Evolutionary conservation across 257 asterid species (phyloP).

Genomic region (Solanum rostratum): DNA sequence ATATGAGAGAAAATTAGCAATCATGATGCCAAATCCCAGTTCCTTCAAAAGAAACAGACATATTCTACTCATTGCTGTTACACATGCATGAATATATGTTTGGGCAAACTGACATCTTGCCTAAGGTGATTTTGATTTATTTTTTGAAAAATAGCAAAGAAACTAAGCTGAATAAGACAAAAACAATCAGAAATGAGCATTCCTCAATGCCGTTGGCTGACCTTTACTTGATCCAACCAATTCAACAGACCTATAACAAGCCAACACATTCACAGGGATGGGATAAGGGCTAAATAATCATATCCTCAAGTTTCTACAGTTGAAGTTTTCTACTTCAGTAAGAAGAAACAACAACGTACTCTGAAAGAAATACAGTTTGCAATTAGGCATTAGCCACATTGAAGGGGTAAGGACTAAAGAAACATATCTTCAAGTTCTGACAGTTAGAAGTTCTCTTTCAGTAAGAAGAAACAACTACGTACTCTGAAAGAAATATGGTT

Average conservation of each 20-base stretch:
- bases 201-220: neutral
- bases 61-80: neutral
- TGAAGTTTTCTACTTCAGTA: neutral
- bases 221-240: neutral
- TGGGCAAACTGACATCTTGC: neutral
- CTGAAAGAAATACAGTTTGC: conserved; percentile 84
- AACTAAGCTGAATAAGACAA: neutral
- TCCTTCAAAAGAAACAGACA: neutral
- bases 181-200: neutral
- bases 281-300: no score
- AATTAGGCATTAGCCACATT: conserved; percentile 14
- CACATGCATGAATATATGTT: neutral
- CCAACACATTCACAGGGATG: no score
- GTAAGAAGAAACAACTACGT: conserved; percentile 14
- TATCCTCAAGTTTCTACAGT: neutral
- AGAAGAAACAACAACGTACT: conserved; percentile 34
- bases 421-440: neutral
- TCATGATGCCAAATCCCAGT: neutral
- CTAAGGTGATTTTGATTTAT: neutral
- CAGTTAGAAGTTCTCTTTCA: neutral
- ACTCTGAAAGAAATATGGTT: conserved; percentile 88
- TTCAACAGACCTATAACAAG: neutral
- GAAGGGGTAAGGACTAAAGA: no score
- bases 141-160: neutral
- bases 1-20: neutral